Conservation (phyloP, 495 filamentous ascomycete genomes). For the Podospora bellae-mahoneyi region DNA sequence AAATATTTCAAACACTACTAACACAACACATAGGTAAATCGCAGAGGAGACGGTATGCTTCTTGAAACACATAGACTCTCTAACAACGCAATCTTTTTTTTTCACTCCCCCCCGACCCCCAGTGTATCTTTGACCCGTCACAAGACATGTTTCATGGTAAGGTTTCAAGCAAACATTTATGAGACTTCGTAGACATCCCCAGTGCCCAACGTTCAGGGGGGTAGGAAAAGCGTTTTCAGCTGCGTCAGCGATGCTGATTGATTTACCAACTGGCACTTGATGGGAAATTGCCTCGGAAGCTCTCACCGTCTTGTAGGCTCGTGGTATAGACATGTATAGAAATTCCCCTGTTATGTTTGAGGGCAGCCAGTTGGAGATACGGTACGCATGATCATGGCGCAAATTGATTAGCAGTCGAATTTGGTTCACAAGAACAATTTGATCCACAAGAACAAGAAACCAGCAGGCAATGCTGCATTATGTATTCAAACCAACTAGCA, state of each 20-base stretch:
- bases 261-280: no score
- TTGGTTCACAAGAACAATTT: no score
- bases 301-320: no score
- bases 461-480: slow-evolving; percentile 2
- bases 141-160: neutral
- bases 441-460: neutral
- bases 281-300: no score
- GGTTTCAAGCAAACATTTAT: neutral
- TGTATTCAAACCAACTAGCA: slow-evolving; percentile 14
- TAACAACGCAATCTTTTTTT: neutral
- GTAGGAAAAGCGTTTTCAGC: no score
- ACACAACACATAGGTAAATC: no score
- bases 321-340: no score
- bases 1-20: no score
- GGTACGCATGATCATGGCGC: neutral
- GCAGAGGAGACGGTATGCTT: neutral
- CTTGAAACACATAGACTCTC: neutral
- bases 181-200: neutral
- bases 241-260: no score
- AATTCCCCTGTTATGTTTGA: no score
- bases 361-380: no score
- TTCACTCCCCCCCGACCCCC: neutral
- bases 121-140: neutral
- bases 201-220: neutral
- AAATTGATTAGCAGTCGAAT: neutral